phyloP scores from a whole-genome alignment of 352 stramenopile genomes.

The Pythium apleroticum region DNA sequence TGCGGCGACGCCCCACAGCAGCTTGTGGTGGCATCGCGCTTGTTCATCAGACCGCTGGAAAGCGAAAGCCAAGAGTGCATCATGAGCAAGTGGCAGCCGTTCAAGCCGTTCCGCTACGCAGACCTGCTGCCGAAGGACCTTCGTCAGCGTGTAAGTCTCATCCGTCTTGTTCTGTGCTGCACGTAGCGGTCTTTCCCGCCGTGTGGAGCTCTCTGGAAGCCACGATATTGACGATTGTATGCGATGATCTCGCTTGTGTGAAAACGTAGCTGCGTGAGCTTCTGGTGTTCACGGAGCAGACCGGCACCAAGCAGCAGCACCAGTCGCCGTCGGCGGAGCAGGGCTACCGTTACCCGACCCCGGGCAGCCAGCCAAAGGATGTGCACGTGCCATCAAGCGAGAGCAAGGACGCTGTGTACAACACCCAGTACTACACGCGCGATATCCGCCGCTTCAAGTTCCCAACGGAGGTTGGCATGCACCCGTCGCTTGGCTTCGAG shows the following conservation, averaged over 20 bases:
- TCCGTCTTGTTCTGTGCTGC: not conserved
- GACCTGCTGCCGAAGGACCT: constrained; percentile 64
- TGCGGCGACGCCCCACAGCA: not conserved
- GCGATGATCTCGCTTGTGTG: not conserved
- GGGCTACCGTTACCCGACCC: constrained; percentile 78
- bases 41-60: constrained; percentile 21
- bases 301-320: constrained; percentile 66
- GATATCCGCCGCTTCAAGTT: constrained; percentile 74
- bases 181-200: not conserved
- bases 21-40: constrained; percentile 20
- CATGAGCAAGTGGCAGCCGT: constrained; percentile 85
- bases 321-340: constrained; percentile 65
- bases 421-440: constrained; percentile 89
- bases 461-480: constrained; percentile 65
- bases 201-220: not conserved
- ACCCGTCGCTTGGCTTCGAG: constrained; percentile 64
- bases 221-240: not conserved
- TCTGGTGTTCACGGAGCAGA: constrained; percentile 81
- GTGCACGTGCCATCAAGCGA: constrained; percentile 72
- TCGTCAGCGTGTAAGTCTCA: constrained; percentile 54
- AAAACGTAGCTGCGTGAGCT: constrained; percentile 66
- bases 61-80: constrained; percentile 20
- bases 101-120: constrained; percentile 81
- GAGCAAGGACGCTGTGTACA: constrained; percentile 81
- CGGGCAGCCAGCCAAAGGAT: constrained; percentile 59